phyloP scores from a whole-genome alignment of 352 stramenopile genomes.

The Pythium vanterpoolii region DNA sequence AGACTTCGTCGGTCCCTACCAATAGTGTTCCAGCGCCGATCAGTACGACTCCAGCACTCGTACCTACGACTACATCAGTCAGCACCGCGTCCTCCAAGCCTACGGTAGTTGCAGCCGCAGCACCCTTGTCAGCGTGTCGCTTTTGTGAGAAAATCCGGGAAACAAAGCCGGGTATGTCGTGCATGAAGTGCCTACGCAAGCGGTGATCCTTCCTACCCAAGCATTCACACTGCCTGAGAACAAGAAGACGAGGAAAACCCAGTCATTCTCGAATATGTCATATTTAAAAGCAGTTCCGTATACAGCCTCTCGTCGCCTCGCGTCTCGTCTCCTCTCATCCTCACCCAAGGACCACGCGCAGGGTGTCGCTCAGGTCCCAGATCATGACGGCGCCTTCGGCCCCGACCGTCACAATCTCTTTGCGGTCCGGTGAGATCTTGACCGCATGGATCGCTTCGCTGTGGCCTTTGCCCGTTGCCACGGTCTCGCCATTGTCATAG shows the following conservation, averaged over 20 bases:
- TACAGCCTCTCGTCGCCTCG: not conserved
- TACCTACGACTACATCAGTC: not conserved
- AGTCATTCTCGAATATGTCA: conserved; percentile 3
- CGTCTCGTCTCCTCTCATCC: not conserved
- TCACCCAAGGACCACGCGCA: conserved; percentile 17
- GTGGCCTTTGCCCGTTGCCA: conserved; percentile 89
- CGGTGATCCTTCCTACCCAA: not conserved
- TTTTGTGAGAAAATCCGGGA: conserved; percentile 16
- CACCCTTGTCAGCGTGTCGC: not conserved
- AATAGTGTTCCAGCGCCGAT: too few species aligned
- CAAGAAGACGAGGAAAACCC: not conserved
- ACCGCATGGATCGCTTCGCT: conserved; percentile 92
- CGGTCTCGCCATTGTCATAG: conserved; percentile 94
- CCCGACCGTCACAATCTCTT: conserved; percentile 92
- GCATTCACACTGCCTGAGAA: not conserved
- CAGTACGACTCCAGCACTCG: too few species aligned
- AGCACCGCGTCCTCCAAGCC: not conserved
- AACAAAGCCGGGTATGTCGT: conserved; percentile 1
- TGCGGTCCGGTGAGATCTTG: conserved; percentile 91
- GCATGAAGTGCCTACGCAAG: conserved; percentile 1
- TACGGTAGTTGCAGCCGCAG: not conserved
- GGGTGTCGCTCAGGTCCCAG: conserved; percentile 80
- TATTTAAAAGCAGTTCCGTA: conserved; percentile 23
- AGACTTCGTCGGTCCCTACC: too few species aligned
- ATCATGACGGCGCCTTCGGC: conserved; percentile 95